phyloP scores from a whole-genome alignment of 2,329 filamentous ascomycete species.

The Colletotrichum liaoningense region DNA sequence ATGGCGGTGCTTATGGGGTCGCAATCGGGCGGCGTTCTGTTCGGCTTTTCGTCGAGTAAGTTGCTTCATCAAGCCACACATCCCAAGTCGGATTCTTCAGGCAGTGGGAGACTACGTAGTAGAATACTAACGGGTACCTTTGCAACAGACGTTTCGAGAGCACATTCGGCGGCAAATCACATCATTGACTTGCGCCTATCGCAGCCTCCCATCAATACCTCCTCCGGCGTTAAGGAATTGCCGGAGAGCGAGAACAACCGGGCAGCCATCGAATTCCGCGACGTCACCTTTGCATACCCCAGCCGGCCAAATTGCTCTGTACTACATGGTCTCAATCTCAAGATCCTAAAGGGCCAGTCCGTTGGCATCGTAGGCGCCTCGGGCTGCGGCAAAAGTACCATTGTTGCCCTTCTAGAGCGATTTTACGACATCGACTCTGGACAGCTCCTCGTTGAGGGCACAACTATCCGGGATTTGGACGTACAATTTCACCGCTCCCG shows the following conservation, averaged over 20 bases:
- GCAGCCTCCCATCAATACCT: slow-evolving; percentile 47
- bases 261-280: slow-evolving; percentile 41
- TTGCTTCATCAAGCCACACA: slow-evolving; percentile 9
- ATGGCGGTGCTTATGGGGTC: slow-evolving; percentile 50
- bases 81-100: neutral
- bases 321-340: slow-evolving; percentile 44
- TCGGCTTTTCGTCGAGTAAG: slow-evolving; percentile 49
- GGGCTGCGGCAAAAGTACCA: slow-evolving; percentile 71
- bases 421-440: slow-evolving; percentile 59
- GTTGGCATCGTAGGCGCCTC: slow-evolving; percentile 66
- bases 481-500: slow-evolving; percentile 43
- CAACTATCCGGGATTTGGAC: slow-evolving; percentile 41
- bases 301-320: slow-evolving; percentile 41
- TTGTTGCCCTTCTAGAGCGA: slow-evolving; percentile 61
- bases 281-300: slow-evolving; percentile 63
- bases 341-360: slow-evolving; percentile 58
- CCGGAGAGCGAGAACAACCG: slow-evolving; percentile 43
- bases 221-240: slow-evolving; percentile 45
- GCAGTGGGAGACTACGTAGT: slow-evolving; percentile 42
- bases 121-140: slow-evolving; percentile 38
- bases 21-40: slow-evolving; percentile 40
- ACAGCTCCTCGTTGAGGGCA: slow-evolving; percentile 42
- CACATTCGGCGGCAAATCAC: neutral
- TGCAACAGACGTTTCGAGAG: neutral
- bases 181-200: neutral